Evolutionary conservation across 1,284 basidiomycete species (phyloP), one percentile per base, ranked within the genome.

Genomic region (Naganishia liquefaciens): DNA sequence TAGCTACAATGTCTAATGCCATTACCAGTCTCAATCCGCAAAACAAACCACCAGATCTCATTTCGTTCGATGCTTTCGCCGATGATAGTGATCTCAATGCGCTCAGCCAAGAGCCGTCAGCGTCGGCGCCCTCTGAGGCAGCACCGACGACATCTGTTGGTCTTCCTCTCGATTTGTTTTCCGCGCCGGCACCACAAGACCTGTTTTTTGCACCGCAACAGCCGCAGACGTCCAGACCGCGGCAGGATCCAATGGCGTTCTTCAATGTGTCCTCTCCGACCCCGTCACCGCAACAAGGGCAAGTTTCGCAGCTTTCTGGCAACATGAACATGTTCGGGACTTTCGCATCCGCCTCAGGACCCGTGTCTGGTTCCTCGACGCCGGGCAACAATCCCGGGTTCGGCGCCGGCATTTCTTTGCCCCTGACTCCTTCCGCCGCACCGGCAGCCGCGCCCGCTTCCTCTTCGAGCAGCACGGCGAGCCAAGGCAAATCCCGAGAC

Each of bases 31-130:
- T 70, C 66, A 76, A 77, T 65, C 77, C 73, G 10, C 75, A 74
- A 61, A 69, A 74, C 68, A 77, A 76, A 70, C 74, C 74, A 2
- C 68, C 71, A 43, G 78, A 79, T 63, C 75, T 80, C 52, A 80
- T 80, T 68, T 76, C 76, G 4, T 80, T 80, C 57, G 79, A 80
- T 65, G 79, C 74, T 3, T 79, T 79, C 63, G 79, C 75, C 19
- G 77, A 79, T 55, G 69, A 73, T 54, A 70, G 69, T 28, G 73
- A 77, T 57, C 64, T 72, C 13, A 74, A 74, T 17, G 73, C 73
- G 23, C 70, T 79, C 10, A 72, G 76, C 3, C 72, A 77, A 9
- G 55, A 42, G n/a, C 28, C 57, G 6, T 52, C 30, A 30, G 73
- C 72, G 40, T 65, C 70, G 2, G 65, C 68, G 4, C 64, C 30